Evolutionary conservation across 768 basidiomycete species (phyloP).

Genomic region (Dioszegia crocea): DNA sequence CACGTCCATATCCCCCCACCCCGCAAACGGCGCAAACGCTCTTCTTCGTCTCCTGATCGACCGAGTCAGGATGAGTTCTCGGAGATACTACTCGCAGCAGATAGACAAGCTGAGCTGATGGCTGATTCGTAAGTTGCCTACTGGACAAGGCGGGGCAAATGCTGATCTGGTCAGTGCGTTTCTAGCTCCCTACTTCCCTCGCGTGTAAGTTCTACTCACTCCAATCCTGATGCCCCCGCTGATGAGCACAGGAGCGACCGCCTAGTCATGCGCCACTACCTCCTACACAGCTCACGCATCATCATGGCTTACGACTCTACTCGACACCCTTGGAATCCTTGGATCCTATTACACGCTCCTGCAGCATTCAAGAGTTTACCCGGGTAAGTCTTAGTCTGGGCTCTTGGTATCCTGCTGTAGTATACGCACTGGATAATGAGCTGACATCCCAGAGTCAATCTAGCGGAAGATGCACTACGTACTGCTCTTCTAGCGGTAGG

Average conservation of each 20-base stretch:
- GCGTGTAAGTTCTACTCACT: conserved; percentile 17
- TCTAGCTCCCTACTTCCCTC: conserved; percentile 34
- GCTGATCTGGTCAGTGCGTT: conserved; percentile 12
- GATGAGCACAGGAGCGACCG: conserved; percentile 24
- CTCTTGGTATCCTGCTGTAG: too few relatives aligned
- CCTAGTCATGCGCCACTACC: conserved; percentile 37
- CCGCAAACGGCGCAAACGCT: too few relatives aligned
- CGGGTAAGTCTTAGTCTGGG: conserved; percentile 16
- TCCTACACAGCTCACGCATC: conserved; percentile 27
- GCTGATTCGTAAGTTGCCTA: conserved; percentile 26
- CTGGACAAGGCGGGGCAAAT: neutral
- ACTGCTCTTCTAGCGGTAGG: conserved; percentile 34
- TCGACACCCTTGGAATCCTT: conserved; percentile 33
- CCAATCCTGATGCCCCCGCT: neutral
- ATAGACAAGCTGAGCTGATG: conserved; percentile 25
- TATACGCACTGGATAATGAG: neutral
- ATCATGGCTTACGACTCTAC: conserved; percentile 35
- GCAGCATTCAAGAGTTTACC: conserved; percentile 26
- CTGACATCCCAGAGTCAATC: conserved; percentile 10
- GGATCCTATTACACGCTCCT: conserved; percentile 27
- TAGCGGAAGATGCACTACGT: conserved; percentile 33
- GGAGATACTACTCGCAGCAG: conserved; percentile 12
- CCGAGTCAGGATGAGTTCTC: conserved; percentile 1
- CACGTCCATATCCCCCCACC: too few relatives aligned
- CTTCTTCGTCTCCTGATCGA: too few relatives aligned